phyloP scores from a whole-genome alignment of 2,329 filamentous ascomycete genomes.

The Huntiella decipiens region DNA sequence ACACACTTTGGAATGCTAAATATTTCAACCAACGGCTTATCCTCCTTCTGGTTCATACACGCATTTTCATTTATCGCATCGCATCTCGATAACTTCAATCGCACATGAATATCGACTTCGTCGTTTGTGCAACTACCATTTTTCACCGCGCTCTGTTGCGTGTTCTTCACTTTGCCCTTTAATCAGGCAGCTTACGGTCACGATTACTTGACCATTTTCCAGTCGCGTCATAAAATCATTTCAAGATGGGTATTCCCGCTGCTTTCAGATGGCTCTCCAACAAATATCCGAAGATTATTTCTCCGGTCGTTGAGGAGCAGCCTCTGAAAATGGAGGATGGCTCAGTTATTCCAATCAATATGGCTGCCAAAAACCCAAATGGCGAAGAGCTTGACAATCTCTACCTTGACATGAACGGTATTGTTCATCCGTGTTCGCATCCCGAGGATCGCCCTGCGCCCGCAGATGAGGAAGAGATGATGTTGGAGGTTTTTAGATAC shows the following conservation, averaged over 20 bases:
- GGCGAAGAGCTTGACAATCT: conserved; percentile 96
- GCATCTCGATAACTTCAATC: background rate
- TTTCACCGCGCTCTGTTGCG: background rate
- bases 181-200: background rate
- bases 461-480: conserved; percentile 95
- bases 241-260: conserved; percentile 75
- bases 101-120: background rate
- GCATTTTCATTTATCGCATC: too few species aligned
- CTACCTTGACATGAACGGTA: conserved; percentile 98
- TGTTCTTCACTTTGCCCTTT: background rate
- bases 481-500: conserved; percentile 94
- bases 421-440: conserved; percentile 96
- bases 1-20: too few species aligned
- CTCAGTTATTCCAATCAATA: conserved; percentile 65
- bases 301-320: conserved; percentile 69
- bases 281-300: conserved; percentile 96
- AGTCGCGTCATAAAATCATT: background rate
- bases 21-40: too few species aligned
- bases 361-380: conserved; percentile 74
- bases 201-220: background rate
- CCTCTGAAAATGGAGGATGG: conserved; percentile 67
- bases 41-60: too few species aligned
- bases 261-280: conserved; percentile 92
- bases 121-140: background rate
- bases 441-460: conserved; percentile 84